Percentiles rank a stretch among this genome's conserved stretches.
Conservation (phyloP, 1,284 basidiomycete species). For the Tilletia horrida region DNA sequence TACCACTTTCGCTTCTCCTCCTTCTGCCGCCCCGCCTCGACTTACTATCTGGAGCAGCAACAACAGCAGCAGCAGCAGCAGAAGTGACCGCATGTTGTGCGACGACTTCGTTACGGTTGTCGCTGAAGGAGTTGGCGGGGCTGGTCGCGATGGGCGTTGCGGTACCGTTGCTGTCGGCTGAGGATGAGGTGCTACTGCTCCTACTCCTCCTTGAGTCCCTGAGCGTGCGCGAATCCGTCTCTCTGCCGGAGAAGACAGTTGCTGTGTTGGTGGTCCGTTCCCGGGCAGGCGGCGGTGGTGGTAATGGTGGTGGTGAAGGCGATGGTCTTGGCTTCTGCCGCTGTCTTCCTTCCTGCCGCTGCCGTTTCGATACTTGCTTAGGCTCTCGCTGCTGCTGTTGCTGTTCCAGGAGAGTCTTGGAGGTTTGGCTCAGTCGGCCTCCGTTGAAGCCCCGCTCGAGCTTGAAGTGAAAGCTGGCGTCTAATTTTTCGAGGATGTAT, state of each 20-base stretch:
- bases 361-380: background rate
- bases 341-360: background rate
- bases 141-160: background rate
- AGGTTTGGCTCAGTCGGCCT: background rate
- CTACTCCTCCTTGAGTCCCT: background rate
- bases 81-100: no score
- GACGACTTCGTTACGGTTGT: no score
- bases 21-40: no score
- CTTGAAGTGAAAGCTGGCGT: slow-evolving; percentile 1
- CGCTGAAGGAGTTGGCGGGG: background rate
- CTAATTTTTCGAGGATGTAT: slow-evolving; percentile 3
- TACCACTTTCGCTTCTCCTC: no score
- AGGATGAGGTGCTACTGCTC: background rate
- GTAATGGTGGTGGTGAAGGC: background rate
- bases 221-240: background rate
- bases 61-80: no score
- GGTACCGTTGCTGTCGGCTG: background rate
- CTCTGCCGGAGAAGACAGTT: background rate
- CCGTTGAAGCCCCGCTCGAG: slow-evolving; percentile 11
- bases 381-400: no score
- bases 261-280: background rate
- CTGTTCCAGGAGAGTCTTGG: background rate
- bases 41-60: no score
- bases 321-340: background rate
- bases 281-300: background rate